Conservation (phyloP, 352 stramenopile species). For the Pythium phragmitis region DNA sequence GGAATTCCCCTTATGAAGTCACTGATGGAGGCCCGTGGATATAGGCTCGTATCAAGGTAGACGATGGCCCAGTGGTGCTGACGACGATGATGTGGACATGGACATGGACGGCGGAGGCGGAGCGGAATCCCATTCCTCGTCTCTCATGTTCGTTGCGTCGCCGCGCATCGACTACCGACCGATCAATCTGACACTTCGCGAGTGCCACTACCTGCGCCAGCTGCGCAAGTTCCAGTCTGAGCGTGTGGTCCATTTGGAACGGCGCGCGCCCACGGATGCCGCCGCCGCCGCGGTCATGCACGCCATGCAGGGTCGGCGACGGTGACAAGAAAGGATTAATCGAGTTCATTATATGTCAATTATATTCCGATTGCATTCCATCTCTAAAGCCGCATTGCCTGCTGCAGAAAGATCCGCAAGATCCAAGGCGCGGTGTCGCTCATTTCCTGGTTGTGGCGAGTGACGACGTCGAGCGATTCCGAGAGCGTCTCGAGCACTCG, state of each 20-base stretch:
- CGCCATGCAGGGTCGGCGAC: slow-evolving; percentile 32
- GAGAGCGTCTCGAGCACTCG: neutral
- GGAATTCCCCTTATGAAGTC: neutral
- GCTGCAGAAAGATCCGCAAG: slow-evolving; percentile 18
- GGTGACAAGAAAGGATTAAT: slow-evolving; percentile 15
- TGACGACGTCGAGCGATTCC: neutral
- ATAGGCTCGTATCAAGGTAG: neutral
- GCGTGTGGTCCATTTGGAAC: slow-evolving; percentile 48
- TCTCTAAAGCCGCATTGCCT: neutral
- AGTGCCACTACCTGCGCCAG: slow-evolving; percentile 78
- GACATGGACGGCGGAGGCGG: slow-evolving; percentile 12
- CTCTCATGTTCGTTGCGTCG: neutral
- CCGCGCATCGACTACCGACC: slow-evolving; percentile 38
- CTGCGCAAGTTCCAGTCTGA: slow-evolving; percentile 73
- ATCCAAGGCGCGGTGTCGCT: slow-evolving; percentile 9
- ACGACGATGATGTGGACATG: slow-evolving; percentile 18
- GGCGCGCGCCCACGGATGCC: slow-evolving; percentile 23
- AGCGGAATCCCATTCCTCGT: neutral
- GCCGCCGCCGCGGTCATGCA: slow-evolving; percentile 20
- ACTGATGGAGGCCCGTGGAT: neutral
- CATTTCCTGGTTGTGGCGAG: neutral
- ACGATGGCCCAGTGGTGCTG: neutral
- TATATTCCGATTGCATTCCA: neutral
- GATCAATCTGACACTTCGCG: slow-evolving; percentile 60
- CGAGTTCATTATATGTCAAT: neutral